Conservation (phyloP, 2,329 filamentous ascomycete species). For the Fusarium mundagurra region DNA sequence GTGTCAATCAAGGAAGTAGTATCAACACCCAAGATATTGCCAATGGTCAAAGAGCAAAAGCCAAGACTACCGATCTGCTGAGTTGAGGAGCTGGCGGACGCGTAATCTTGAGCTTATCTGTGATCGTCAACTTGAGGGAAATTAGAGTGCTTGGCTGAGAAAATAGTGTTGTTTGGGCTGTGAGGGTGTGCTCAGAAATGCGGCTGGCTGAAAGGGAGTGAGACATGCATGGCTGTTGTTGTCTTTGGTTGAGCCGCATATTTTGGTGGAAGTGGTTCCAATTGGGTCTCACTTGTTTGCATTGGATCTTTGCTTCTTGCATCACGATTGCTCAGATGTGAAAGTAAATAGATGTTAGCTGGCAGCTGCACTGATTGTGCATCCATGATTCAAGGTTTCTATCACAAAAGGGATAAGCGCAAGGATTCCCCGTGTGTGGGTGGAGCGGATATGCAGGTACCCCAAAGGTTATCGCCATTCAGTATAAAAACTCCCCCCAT, state of each 20-base stretch:
- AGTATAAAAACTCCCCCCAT: neutral
- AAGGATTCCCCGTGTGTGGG: neutral
- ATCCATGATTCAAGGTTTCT: neutral
- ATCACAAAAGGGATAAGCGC: neutral
- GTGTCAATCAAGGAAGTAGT: neutral
- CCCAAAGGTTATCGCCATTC: slow-evolving; percentile 14
- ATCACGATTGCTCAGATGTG: neutral
- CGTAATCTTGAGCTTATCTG: slow-evolving; percentile 5
- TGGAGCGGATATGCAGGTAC: slow-evolving; percentile 30
- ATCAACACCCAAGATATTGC: neutral
- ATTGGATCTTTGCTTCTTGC: neutral
- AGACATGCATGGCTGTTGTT: slow-evolving; percentile 11
- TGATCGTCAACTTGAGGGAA: slow-evolving; percentile 11
- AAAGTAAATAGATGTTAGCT: neutral
- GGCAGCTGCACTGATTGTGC: neutral
- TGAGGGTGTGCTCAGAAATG: neutral
- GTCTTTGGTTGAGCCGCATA: neutral
- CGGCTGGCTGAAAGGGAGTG: neutral
- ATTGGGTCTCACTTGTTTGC: neutral
- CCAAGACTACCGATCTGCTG: neutral
- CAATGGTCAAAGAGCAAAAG: neutral
- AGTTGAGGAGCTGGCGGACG: neutral
- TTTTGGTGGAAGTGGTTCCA: neutral
- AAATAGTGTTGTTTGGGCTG: neutral
- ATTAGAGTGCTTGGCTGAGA: slow-evolving; percentile 6